These are phyloP conservation scores for Metschnikowia hibisci DNA, from an alignment of 805 yeast species.

Conservation along the genomic window DNA sequence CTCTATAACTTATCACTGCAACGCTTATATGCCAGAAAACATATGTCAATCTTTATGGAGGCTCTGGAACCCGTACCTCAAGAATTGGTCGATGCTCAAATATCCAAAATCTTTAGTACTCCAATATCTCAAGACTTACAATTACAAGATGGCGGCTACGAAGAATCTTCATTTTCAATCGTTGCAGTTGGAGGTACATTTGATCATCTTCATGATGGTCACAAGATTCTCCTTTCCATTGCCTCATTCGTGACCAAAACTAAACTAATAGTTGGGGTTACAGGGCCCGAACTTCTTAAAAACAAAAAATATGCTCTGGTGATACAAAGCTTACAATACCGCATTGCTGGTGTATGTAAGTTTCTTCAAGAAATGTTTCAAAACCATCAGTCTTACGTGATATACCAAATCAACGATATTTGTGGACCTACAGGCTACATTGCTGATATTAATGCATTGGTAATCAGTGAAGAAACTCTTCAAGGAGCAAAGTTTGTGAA, in stretches of 20 bases:
- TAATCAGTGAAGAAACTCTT: constrained; percentile 76
- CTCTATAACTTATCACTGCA: constrained; percentile 1
- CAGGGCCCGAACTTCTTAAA: constrained; percentile 66
- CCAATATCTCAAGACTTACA: not conserved
- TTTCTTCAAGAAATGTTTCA: constrained; percentile 47
- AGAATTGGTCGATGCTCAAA: not conserved
- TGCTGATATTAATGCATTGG: constrained; percentile 69
- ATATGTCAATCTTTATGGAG: not conserved
- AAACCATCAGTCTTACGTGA: constrained; percentile 45
- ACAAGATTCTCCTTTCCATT: constrained; percentile 74
- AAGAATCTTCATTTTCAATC: not conserved
- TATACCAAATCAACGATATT: constrained; percentile 70
- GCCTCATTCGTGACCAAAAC: constrained; percentile 57
- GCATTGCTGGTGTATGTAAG: constrained; percentile 44
- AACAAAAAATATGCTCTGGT: constrained; percentile 72
- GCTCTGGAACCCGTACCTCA: constrained; percentile 1
- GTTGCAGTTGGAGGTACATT: constrained; percentile 92
- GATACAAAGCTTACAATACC: constrained; percentile 52
- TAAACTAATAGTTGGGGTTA: constrained; percentile 73
- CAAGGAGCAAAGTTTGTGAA: constrained; percentile 76
- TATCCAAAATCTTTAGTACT: not conserved
- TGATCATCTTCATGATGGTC: constrained; percentile 96
- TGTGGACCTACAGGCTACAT: constrained; percentile 91
- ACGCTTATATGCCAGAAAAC: not conserved
- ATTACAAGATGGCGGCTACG: not conserved